Percentiles rank a stretch among this genome's conserved stretches.
Evolutionary conservation across 2,329 filamentous ascomycete genomes (phyloP).

Genomic region (Xylariaceae sp.): DNA sequence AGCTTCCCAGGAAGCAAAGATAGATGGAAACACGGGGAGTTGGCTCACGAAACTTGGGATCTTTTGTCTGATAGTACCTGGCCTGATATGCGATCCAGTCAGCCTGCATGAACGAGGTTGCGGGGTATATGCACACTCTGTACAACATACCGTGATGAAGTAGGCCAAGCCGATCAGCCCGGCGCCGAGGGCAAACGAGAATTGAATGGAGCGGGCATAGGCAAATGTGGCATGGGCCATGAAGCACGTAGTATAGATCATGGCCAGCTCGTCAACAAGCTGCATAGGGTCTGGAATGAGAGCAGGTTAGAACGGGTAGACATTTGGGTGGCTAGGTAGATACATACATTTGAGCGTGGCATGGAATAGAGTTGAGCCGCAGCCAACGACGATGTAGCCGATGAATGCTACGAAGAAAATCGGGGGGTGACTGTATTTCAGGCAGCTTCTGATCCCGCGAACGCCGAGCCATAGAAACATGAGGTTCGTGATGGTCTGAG

Average conservation of each 20-base stretch:
- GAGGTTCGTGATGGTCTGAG: conserved; percentile 70
- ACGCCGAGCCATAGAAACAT: conserved; percentile 75
- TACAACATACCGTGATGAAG: conserved; percentile 65
- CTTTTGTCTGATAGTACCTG: conserved; percentile 73
- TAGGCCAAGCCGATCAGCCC: conserved; percentile 52
- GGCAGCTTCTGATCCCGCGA: conserved; percentile 70
- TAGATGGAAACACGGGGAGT: neutral
- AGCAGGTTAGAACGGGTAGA: conserved; percentile 1
- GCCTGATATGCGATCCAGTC: conserved; percentile 30
- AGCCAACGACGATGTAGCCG: conserved; percentile 51
- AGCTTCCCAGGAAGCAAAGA: neutral
- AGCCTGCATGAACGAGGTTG: conserved; percentile 8
- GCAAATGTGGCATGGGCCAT: conserved; percentile 67
- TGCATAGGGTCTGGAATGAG: conserved; percentile 50
- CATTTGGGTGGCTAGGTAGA: neutral
- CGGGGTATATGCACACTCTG: neutral
- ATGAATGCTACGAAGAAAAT: conserved; percentile 67
- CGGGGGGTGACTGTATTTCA: conserved; percentile 65
- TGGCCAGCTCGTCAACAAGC: conserved; percentile 56
- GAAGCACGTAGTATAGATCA: conserved; percentile 57
- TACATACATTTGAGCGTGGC: conserved; percentile 51
- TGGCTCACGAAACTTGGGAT: conserved; percentile 76
- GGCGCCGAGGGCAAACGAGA: conserved; percentile 53
- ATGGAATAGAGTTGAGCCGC: conserved; percentile 56
- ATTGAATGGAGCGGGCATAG: conserved; percentile 53